Percentiles rank a stretch among this genome's conserved stretches.
These are phyloP conservation scores for Leccinum olivaceopallidum DNA, from an alignment of 768 basidiomycete species.

Conservation along the genomic window DNA sequence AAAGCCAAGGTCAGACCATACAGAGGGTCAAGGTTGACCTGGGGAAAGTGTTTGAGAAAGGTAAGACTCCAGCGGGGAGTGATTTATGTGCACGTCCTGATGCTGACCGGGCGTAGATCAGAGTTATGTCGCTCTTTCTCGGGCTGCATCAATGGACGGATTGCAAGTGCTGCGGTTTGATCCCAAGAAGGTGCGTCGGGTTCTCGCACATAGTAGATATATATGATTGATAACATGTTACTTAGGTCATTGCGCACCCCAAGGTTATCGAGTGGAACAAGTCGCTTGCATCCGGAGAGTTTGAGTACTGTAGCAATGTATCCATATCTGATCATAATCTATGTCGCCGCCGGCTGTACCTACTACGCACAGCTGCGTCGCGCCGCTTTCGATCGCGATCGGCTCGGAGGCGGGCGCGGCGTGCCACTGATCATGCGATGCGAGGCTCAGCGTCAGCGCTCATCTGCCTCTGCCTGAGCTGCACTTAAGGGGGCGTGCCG, in stretches of 20 bases:
- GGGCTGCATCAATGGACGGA: slow-evolving; percentile 53
- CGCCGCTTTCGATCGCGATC: too few relatives aligned
- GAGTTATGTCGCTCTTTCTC: slow-evolving; percentile 51
- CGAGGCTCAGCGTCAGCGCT: too few relatives aligned
- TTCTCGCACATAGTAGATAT: too few relatives aligned
- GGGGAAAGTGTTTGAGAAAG: slow-evolving; percentile 62
- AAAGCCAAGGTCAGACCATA: slow-evolving; percentile 76
- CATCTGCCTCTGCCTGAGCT: too few relatives aligned
- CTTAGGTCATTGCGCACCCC: slow-evolving; percentile 41
- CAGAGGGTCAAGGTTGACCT: slow-evolving; percentile 66
- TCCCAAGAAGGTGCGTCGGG: slow-evolving; percentile 44
- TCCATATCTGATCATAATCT: too few relatives aligned
- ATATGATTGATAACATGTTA: slow-evolving; percentile 12
- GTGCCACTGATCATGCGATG: too few relatives aligned
- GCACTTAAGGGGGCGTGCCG: too few relatives aligned
- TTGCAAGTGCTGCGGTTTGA: slow-evolving; percentile 56
- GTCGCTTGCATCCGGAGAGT: slow-evolving; percentile 15
- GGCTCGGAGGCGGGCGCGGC: too few relatives aligned
- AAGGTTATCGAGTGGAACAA: slow-evolving; percentile 47
- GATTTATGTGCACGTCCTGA: neutral
- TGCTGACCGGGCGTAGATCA: slow-evolving; percentile 35
- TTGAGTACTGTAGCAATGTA: too few relatives aligned
- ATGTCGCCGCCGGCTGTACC: too few relatives aligned
- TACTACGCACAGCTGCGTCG: too few relatives aligned
- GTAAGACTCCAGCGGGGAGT: slow-evolving; percentile 21